phyloP scores from a whole-genome alignment of 352 stramenopile species.

The Pythium folliculosum region DNA sequence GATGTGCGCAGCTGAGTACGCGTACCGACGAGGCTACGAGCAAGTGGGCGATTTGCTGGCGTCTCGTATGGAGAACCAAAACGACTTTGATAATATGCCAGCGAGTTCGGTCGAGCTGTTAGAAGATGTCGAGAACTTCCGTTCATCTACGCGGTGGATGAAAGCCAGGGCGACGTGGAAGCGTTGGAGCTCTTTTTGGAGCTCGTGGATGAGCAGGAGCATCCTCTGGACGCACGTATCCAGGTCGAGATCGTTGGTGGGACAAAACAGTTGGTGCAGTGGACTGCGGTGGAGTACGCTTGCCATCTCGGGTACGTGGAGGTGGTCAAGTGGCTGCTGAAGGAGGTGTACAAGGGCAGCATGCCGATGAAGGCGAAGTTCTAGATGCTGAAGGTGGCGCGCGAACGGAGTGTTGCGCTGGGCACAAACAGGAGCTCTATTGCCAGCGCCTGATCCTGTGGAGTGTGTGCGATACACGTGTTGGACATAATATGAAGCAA shows the following conservation, averaged over 20 bases:
- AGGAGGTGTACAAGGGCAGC: constrained; percentile 2
- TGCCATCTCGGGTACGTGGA: constrained; percentile 12
- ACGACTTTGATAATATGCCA: no score
- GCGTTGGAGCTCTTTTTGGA: not conserved
- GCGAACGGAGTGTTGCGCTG: not conserved
- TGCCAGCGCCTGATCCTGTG: no score
- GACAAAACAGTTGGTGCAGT: not conserved
- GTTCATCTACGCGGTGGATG: constrained; percentile 2
- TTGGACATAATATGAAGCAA: no score
- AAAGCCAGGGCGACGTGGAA: not conserved
- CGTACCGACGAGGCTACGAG: not conserved
- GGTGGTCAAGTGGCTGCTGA: constrained; percentile 9
- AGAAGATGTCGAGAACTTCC: not conserved
- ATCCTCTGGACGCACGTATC: constrained; percentile 13
- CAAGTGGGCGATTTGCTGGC: constrained; percentile 2
- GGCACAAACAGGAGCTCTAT: no score
- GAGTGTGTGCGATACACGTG: no score
- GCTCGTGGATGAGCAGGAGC: constrained; percentile 11
- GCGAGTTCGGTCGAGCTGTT: not conserved
- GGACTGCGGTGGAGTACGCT: constrained; percentile 11
- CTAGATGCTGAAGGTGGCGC: constrained; percentile 2
- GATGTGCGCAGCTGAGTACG: constrained; percentile 14
- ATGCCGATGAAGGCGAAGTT: constrained; percentile 3
- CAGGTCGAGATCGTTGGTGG: not conserved
- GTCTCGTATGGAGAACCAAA: not conserved